Percentiles rank a stretch among this genome's conserved stretches.
Conservation (phyloP, 2,329 filamentous ascomycete genomes). For the Nigrospora sphaerica region DNA sequence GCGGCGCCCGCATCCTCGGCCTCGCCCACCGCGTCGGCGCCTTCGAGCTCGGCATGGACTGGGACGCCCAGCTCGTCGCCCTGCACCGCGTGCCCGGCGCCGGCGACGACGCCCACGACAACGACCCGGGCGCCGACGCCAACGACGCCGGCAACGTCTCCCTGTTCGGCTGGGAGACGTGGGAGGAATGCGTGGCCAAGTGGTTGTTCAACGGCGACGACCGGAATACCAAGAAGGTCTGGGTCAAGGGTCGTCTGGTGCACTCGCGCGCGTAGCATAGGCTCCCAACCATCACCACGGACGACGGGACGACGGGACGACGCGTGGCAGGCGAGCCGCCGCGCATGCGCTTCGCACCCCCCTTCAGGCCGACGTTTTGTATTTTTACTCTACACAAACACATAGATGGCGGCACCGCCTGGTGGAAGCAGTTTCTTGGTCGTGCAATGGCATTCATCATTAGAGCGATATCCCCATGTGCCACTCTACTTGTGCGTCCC, state of each 20-base stretch:
- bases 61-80: constrained; percentile 80
- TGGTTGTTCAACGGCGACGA: constrained; percentile 95
- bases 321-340: too few species aligned
- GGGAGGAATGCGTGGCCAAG: constrained; percentile 81
- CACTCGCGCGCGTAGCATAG: constrained; percentile 34
- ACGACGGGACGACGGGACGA: too few species aligned
- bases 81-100: constrained; percentile 42
- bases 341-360: too few species aligned
- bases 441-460: too few species aligned
- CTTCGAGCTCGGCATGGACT: constrained; percentile 82
- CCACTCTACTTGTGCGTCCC: too few species aligned
- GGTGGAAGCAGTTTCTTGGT: too few species aligned
- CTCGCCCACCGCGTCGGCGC: constrained; percentile 65
- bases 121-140: constrained; percentile 14
- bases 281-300: too few species aligned
- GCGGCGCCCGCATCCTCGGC: constrained; percentile 76
- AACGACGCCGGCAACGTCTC: constrained; percentile 62
- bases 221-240: constrained; percentile 79
- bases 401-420: too few species aligned
- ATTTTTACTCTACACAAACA: too few species aligned
- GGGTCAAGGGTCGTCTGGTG: constrained; percentile 80
- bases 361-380: too few species aligned
- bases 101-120: constrained; percentile 19
- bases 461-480: too few species aligned
- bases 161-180: constrained; percentile 86